Percentiles rank a stretch among this genome's conserved stretches.
Evolutionary conservation across 331 rosid genomes (phyloP).

Genomic region (Malus hybrid): DNA sequence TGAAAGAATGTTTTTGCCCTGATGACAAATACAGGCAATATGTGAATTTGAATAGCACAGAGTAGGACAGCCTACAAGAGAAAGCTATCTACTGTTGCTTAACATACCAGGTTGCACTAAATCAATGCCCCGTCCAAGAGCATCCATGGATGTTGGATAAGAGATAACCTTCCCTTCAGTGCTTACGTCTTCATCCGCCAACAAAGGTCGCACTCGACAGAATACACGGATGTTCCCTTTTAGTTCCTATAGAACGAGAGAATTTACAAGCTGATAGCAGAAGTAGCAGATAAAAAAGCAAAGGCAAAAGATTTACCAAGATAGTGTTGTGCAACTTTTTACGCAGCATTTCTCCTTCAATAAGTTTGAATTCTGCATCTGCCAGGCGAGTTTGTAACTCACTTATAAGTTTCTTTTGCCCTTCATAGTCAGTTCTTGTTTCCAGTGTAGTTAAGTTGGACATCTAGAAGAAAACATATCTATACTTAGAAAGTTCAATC

Average conservation of each 20-base stretch:
- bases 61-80: background rate
- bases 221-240: slow-evolving; percentile 98
- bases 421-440: slow-evolving; percentile 71
- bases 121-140: slow-evolving; percentile 82
- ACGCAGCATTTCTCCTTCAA: slow-evolving; percentile 82
- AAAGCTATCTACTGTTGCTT: background rate
- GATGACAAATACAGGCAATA: slow-evolving; percentile 15
- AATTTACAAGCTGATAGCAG: slow-evolving; percentile 1
- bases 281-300: background rate
- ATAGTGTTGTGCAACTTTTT: slow-evolving; percentile 90
- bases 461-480: slow-evolving; percentile 42
- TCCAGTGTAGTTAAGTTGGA: slow-evolving; percentile 63
- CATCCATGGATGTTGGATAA: slow-evolving; percentile 82
- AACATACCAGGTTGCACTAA: slow-evolving; percentile 61
- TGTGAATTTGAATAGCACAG: slow-evolving; percentile 10
- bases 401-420: slow-evolving; percentile 50
- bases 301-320: slow-evolving; percentile 47
- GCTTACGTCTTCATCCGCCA: slow-evolving; percentile 60
- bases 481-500: slow-evolving; percentile 1
- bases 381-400: slow-evolving; percentile 65
- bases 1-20: slow-evolving; percentile 90
- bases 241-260: slow-evolving; percentile 52
- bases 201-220: slow-evolving; percentile 91
- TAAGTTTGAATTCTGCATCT: slow-evolving; percentile 72
- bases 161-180: slow-evolving; percentile 59